Percentiles rank a stretch among this genome's conserved stretches.
These are phyloP conservation scores for Papiliotrema nemorosa DNA, from an alignment of 1,284 basidiomycete species.

Conservation along the genomic window DNA sequence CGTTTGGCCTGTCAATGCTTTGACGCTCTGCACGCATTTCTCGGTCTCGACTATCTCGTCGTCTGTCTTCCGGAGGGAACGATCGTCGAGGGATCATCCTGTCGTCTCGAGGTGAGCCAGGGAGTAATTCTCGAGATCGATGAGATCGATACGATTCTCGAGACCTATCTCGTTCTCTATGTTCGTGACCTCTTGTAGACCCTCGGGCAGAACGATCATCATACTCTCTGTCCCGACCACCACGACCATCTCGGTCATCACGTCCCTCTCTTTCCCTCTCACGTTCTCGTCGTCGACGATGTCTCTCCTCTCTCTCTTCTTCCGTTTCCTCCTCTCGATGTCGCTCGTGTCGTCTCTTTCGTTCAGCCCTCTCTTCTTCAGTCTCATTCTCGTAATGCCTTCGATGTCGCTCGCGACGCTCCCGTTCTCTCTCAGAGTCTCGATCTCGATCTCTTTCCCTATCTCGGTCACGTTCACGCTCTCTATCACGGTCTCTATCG, in stretches of 20 bases:
- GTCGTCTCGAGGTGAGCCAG: too few species aligned
- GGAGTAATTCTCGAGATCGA: conserved; percentile 5
- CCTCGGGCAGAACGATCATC: conserved; percentile 12
- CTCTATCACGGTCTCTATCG: conserved; percentile 16
- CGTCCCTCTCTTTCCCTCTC: conserved; percentile 24
- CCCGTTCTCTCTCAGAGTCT: conserved; percentile 21
- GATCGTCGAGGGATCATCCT: conserved; percentile 15
- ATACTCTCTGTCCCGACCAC: conserved; percentile 22
- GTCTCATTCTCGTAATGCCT: conserved; percentile 27
- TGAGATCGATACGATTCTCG: conserved; percentile 31
- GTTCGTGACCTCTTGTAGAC: not conserved
- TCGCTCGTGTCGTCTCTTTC: conserved; percentile 1
- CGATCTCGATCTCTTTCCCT: conserved; percentile 43
- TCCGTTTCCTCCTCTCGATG: conserved; percentile 5
- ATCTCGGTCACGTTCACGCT: conserved; percentile 22
- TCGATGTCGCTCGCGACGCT: conserved; percentile 18
- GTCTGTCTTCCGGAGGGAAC: conserved; percentile 40
- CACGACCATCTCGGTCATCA: conserved; percentile 19
- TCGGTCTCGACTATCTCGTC: conserved; percentile 39
- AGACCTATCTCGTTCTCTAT: conserved; percentile 25
- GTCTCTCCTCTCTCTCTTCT: conserved; percentile 4
- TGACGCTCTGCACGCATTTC: conserved; percentile 43
- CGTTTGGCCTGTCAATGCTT: conserved; percentile 24
- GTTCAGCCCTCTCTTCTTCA: conserved; percentile 31
- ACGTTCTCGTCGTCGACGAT: conserved; percentile 10